Percentiles rank a stretch among this genome's conserved stretches.
These are phyloP conservation scores for Plasmodium berghei DNA, from an alignment of 169 alveolate species.

Conservation along the genomic window DNA sequence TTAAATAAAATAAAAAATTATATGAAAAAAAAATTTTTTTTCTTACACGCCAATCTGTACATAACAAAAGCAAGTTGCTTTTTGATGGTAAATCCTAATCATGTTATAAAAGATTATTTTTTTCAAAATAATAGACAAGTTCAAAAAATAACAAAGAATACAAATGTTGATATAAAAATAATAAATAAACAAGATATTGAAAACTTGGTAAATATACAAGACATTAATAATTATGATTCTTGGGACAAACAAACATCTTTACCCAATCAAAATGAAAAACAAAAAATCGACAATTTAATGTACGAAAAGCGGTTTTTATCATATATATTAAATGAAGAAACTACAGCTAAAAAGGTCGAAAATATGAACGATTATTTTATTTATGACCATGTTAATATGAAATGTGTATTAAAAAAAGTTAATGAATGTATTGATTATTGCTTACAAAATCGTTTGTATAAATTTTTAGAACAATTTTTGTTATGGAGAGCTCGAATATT, in stretches of 20 bases:
- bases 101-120: neutral
- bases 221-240: neutral
- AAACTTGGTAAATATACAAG: no score
- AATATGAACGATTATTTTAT: slow-evolving; percentile 5
- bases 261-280: neutral
- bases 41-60: slow-evolving; percentile 19
- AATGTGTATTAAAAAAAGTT: slow-evolving; percentile 3
- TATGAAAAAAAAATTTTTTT: slow-evolving; percentile 35
- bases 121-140: neutral
- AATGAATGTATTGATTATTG: slow-evolving; percentile 34
- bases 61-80: slow-evolving; percentile 29
- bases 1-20: slow-evolving; percentile 12
- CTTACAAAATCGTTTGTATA: slow-evolving; percentile 33
- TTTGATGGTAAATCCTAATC: neutral
- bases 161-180: no score
- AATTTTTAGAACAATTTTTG: slow-evolving; percentile 26
- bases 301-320: slow-evolving; percentile 49
- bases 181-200: no score
- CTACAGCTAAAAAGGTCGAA: slow-evolving; percentile 3
- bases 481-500: slow-evolving; percentile 67
- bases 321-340: slow-evolving; percentile 47
- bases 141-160: neutral
- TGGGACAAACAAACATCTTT: neutral
- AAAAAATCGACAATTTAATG: neutral
- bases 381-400: neutral